Evolutionary conservation across 1,284 basidiomycete genomes (phyloP), one percentile per base, ranked within the genome.

Genomic region (Violaceomyces palustris): DNA sequence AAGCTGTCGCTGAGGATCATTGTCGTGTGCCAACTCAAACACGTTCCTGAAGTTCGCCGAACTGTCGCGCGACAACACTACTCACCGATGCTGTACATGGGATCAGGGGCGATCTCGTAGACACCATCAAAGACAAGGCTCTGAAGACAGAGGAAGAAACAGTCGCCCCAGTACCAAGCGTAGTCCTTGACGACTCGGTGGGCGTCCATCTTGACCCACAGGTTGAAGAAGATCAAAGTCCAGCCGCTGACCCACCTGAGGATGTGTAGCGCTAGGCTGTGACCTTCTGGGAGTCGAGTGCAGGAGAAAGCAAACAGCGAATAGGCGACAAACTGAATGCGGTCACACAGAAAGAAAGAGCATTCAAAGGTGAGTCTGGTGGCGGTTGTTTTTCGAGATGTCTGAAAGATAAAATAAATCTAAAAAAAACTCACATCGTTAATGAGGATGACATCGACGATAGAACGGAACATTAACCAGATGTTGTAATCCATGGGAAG

Each of bases 131-230:
- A 98, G 4, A 97, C 86, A 18, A 98, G 79, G 38, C 85, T 86
- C 64, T 81, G 78, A 52, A 79, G 76, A 45, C 78, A 77, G 48
- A 78, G 66, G 80, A 96, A 98, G 78, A 98, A 98, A 38, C 87
- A 87, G 69, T 98, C 93, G 15, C 93, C 93, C 93, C 93, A 97
- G 75, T 98, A 98, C 72, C 72, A 80, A n/a, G 79, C 79, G 42
- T 79, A 80, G 61, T 81, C 80, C 55, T 94, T 96, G 52, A 98
- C 91, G 39, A 98, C 89, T 37, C 89, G 81, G 74, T 98, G 93
- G 0, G 93, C 93, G 68, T 98, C 93, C 11, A 88, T 86, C 76
- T 98, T 98, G 62, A 98, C 92, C 91, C 93, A 98, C 27, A 96
- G 79, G 74, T 98, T 98, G 79, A 98, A 97, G 29, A 81, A 80